Evolutionary conservation across 306 rosid species (phyloP).

Genomic region (Prunus kanzakura): DNA sequence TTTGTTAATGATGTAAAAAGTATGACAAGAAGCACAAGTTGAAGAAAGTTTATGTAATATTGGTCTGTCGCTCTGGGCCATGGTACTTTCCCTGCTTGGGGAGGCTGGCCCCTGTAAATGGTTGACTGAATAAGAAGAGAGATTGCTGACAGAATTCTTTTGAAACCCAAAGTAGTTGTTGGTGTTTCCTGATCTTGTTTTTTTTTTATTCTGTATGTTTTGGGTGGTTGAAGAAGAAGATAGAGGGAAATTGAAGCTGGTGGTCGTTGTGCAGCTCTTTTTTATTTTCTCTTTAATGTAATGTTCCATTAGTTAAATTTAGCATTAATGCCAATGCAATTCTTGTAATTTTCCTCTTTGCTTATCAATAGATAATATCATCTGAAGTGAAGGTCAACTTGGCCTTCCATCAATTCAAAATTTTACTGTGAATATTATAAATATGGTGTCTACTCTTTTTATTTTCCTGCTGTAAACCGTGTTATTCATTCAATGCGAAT

Average conservation of each 20-base stretch:
- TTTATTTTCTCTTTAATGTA: neutral
- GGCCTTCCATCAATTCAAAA: neutral
- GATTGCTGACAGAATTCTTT: slow-evolving; percentile 25
- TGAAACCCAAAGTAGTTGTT: slow-evolving; percentile 12
- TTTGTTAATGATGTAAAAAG: slow-evolving; percentile 33
- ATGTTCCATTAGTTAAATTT: neutral
- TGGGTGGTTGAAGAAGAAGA: neutral
- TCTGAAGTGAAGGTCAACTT: neutral
- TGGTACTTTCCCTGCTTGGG: slow-evolving; percentile 16
- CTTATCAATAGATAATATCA: neutral
- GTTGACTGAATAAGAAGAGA: slow-evolving; percentile 20
- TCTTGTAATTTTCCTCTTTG: slow-evolving; percentile 1
- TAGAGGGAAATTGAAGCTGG: slow-evolving; percentile 4
- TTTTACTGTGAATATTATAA: neutral
- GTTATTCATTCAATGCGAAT: neutral
- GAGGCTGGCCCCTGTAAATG: slow-evolving; percentile 18
- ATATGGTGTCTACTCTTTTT: neutral
- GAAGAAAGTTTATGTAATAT: slow-evolving; percentile 19
- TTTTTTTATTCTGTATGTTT: neutral
- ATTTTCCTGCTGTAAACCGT: neutral
- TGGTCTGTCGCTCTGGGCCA: neutral
- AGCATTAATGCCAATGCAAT: slow-evolving; percentile 3
- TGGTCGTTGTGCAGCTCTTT: slow-evolving; percentile 1
- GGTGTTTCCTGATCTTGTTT: slow-evolving; percentile 18
- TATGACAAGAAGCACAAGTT: slow-evolving; percentile 9